Evolutionary conservation across 2,329 filamentous ascomycete genomes (phyloP).

Genomic region (Hypoxylon sp.): DNA sequence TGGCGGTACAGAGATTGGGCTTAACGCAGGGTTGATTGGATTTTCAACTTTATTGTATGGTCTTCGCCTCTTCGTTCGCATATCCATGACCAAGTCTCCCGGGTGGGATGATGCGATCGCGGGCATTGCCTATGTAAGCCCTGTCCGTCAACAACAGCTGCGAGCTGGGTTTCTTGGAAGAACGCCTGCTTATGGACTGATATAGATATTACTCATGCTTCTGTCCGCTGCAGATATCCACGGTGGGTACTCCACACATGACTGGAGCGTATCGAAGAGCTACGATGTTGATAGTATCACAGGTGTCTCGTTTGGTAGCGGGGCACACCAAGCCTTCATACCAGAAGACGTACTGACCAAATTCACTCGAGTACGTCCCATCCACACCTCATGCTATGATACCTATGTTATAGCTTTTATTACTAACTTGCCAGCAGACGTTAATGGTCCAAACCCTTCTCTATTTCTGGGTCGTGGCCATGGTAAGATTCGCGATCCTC

Average conservation of each 20-base stretch:
- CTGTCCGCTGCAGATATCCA: conserved; percentile 44
- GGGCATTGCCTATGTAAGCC: conserved; percentile 45
- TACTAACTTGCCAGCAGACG: conserved; percentile 38
- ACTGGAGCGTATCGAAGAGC: not conserved
- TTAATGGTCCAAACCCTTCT: conserved; percentile 43
- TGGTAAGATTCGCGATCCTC: conserved; percentile 53
- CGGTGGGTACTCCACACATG: conserved; percentile 18
- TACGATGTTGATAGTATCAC: conserved; percentile 5
- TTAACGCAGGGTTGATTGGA: conserved; percentile 58
- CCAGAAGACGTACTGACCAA: conserved; percentile 25
- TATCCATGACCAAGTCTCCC: conserved; percentile 49
- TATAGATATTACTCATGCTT: conserved; percentile 38
- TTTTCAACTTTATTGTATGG: conserved; percentile 49
- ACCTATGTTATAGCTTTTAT: not conserved
- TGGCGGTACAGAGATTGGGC: conserved; percentile 59
- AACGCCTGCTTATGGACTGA: conserved; percentile 9
- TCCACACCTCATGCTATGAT: not conserved
- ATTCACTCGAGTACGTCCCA: conserved; percentile 41
- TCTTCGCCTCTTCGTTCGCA: conserved; percentile 49
- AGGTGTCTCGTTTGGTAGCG: conserved; percentile 44
- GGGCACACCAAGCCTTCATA: conserved; percentile 39
- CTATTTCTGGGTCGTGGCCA: conserved; percentile 51
- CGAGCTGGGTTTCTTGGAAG: not conserved
- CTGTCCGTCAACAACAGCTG: not conserved
- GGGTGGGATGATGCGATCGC: conserved; percentile 51